phyloP scores from a whole-genome alignment of 2,329 filamentous ascomycete species.

The Botrytis porri region DNA sequence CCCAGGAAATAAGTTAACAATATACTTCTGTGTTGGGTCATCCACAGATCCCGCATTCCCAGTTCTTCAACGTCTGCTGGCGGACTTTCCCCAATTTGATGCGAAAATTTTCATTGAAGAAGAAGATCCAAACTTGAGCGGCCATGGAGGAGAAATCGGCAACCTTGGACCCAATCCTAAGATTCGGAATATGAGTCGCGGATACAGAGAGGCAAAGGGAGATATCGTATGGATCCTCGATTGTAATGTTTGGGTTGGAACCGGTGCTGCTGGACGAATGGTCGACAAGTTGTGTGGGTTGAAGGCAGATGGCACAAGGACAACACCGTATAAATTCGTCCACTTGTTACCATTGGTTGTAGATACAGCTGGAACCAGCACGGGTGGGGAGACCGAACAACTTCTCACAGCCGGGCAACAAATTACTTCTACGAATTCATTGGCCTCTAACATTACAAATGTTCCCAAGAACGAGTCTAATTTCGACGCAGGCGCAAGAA shows the following conservation, averaged over 20 bases:
- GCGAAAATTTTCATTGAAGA: slow-evolving; percentile 75
- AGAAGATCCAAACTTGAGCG: slow-evolving; percentile 69
- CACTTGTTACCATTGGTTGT: slow-evolving; percentile 89
- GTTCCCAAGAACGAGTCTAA: slow-evolving; percentile 32
- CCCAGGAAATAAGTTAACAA: slow-evolving; percentile 69
- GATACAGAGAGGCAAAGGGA: slow-evolving; percentile 82
- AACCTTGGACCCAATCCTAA: slow-evolving; percentile 94
- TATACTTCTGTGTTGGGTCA: slow-evolving; percentile 79
- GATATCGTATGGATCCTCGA: slow-evolving; percentile 94
- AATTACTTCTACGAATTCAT: slow-evolving; percentile 37
- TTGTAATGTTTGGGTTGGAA: slow-evolving; percentile 91
- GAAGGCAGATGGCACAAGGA: slow-evolving; percentile 47
- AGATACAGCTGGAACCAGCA: slow-evolving; percentile 56
- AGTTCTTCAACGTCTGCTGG: slow-evolving; percentile 66
- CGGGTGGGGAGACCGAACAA: slow-evolving; percentile 28
- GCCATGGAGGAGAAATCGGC: slow-evolving; percentile 47
- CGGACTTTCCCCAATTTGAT: slow-evolving; percentile 70
- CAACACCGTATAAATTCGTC: slow-evolving; percentile 78
- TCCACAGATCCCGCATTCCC: slow-evolving; percentile 73
- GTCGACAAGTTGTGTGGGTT: slow-evolving; percentile 81
- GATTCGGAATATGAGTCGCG: slow-evolving; percentile 91
- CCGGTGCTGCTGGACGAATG: slow-evolving; percentile 78
- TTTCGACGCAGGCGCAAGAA: slow-evolving; percentile 29
- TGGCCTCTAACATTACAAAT: slow-evolving; percentile 35
- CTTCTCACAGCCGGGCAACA: slow-evolving; percentile 25